Conservation (phyloP, 1,139 yeast species). For the Saccharomyces hybrid region DNA sequence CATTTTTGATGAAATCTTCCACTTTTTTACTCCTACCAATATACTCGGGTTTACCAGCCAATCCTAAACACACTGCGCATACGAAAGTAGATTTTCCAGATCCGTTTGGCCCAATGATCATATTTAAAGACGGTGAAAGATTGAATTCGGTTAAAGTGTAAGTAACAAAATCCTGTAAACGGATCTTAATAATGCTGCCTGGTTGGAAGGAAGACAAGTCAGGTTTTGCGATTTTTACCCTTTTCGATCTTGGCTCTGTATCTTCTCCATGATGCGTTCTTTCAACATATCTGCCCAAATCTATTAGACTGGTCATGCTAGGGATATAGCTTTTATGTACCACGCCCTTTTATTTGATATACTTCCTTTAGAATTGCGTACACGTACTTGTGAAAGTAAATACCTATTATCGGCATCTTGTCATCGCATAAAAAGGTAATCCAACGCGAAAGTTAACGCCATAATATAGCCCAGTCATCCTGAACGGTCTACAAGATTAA, state of each 20-base stretch:
- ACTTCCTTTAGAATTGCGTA: neutral
- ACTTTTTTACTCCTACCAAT: slow-evolving; percentile 70
- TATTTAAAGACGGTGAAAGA: slow-evolving; percentile 76
- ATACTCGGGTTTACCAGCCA: slow-evolving; percentile 72
- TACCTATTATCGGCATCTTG: neutral
- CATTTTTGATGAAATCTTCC: slow-evolving; percentile 71
- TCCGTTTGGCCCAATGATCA: slow-evolving; percentile 97
- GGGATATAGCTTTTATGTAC: neutral
- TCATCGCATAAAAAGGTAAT: neutral
- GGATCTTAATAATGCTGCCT: slow-evolving; percentile 66
- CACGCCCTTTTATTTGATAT: neutral
- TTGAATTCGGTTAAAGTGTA: slow-evolving; percentile 70
- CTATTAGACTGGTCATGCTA: neutral
- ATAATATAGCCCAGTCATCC: neutral
- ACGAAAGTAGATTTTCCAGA: slow-evolving; percentile 93
- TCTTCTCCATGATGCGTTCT: neutral
- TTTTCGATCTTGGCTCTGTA: slow-evolving; percentile 9
- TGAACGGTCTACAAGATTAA: neutral
- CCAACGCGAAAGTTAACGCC: neutral
- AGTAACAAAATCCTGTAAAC: slow-evolving; percentile 72
- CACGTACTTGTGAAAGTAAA: neutral
- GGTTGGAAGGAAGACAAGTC: slow-evolving; percentile 30
- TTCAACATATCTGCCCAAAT: neutral
- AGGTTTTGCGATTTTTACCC: slow-evolving; percentile 11
- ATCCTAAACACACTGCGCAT: slow-evolving; percentile 86